Evolutionary conservation across 2,329 filamentous ascomycete genomes (phyloP), one percentile per base, ranked within the genome.

Genomic region (Apiospora phragmitis): DNA sequence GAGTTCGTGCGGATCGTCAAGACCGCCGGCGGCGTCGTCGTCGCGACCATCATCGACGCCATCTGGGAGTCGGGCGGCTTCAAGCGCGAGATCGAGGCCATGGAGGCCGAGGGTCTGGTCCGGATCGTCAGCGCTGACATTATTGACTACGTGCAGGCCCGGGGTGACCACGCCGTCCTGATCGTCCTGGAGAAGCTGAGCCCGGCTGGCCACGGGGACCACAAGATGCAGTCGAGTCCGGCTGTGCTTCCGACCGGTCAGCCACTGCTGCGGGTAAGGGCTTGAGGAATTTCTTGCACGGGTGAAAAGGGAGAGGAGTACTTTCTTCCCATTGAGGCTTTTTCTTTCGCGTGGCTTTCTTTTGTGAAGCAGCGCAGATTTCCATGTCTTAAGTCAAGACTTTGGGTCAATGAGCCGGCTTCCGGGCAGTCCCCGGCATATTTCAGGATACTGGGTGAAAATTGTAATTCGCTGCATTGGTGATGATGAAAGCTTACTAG

Each of bases 1-100:
- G 87, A 89, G 74, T 84, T 89, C 67, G 79, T 86, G 32, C 79
- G 87, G 12, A 76, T 89, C 4, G 79, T 83, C 41, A 86, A 84
- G 77, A 79, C 74, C 14, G 81, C 18, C 4, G 26, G 80, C 5
- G 87, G 87, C 0, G 74, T 86, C 45, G 76, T 89, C 32, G 84
- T 87, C 43, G 85, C 85, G 2, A 89, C 86, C 0, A 81, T 89
- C 5, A 77, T 87, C 6, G 82, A 84, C 26, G 82, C 81, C 47
- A 84, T 88, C 69, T 89, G 85, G 85, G 76, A 81, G 65, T 79
- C 79, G 1, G 83, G 80, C 3, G 86, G 86, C 0, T 89, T 85
- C 75, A 80, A 85, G 74, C 77, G 76, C 4, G 82, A 85, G 71
- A 81, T 87, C 8, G 80, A 83, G 68, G 78, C 79, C 26, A 74